Evolutionary conservation across 306 rosid genomes (phyloP), one percentile per base, ranked within the genome.

Genomic region (Heteromeles arbutifolia): DNA sequence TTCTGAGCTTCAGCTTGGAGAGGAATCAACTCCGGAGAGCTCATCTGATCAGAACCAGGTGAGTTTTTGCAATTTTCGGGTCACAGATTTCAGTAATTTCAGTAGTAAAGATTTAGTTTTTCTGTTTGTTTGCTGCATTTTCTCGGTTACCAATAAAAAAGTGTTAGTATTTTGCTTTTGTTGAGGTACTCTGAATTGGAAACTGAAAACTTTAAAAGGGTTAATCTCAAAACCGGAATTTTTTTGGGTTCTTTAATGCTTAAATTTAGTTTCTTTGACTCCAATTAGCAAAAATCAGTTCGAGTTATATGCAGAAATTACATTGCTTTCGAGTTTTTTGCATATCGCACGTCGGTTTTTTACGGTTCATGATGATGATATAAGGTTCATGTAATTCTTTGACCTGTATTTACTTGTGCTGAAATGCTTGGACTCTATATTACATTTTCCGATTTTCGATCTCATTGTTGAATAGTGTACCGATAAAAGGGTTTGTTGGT

Each of bases 1-100:
- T 66, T 31, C 74, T 63, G 79, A 83, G 73, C 83, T 84, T 74
- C 83, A 53, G 74, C 77, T 25, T 65, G 72, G 59, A 21, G 82
- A 52, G 73, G 83, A 77, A 71, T 80, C 74, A 43, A 66, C 72
- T 29, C 70, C 79, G 12, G 84, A 48, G 54, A 48, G 63, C 66
- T 77, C 81, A 25, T 53, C 83, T 63, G 72, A 52, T 28, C 71
- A 65, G 41, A 9, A 54, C 48, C 81, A 83, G 90, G 91, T 87
- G 82, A 80, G 24, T 58, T 32, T 70, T n/a, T 44, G 8, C 59
- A 25, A 59, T 44, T 34, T 50, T 48, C 14, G 11, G 13, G 66
- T 54, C 26, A 19, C 72, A 31, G 56, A 44, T 34, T 75, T 73
- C 45, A 52, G 43, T 65, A 15, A 44, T 67, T 73, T n/a, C 52